Evolutionary conservation across 2,329 filamentous ascomycete genomes (phyloP).

Genomic region (Penicillium sp.): DNA sequence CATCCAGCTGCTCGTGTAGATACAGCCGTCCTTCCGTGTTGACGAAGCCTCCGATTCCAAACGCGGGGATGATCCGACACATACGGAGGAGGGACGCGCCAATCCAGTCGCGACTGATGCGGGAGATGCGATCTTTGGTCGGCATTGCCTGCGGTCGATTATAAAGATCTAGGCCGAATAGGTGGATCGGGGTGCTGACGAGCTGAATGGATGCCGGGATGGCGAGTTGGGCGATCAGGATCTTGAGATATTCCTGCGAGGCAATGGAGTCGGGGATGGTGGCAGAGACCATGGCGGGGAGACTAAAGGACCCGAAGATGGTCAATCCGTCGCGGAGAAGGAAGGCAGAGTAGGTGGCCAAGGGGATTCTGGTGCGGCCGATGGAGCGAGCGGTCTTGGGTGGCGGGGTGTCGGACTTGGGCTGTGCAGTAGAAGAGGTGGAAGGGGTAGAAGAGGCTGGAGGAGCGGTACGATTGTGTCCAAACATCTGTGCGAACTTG

Average conservation of each 20-base stretch:
- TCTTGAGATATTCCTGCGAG: constrained; percentile 75
- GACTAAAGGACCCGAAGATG: constrained; percentile 58
- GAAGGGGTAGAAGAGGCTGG: constrained; percentile 3
- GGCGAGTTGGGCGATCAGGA: constrained; percentile 77
- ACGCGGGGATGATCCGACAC: constrained; percentile 80
- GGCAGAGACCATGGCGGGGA: constrained; percentile 35
- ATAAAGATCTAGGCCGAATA: constrained; percentile 80
- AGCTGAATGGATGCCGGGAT: constrained; percentile 76
- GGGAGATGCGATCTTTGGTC: constrained; percentile 57
- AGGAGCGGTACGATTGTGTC: constrained; percentile 22
- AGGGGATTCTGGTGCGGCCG: constrained; percentile 44
- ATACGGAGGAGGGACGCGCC: constrained; percentile 71
- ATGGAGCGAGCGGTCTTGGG: constrained; percentile 27
- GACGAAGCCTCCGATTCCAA: constrained; percentile 81
- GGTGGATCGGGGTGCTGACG: constrained; percentile 74
- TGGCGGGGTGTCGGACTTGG: constrained; percentile 13
- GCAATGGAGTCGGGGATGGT: constrained; percentile 70
- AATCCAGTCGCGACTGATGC: constrained; percentile 70
- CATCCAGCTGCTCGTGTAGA: constrained; percentile 30
- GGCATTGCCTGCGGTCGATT: constrained; percentile 57
- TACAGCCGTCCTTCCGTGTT: constrained; percentile 54
- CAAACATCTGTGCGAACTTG: constrained; percentile 75
- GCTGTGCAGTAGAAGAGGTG: constrained; percentile 4
- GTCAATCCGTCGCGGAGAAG: constrained; percentile 76
- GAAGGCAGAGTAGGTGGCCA: constrained; percentile 59